A percentile compares a stretch with the other conserved stretches of the same genome.
Conservation (phyloP, 2,329 filamentous ascomycete genomes). For the Colletotrichum sp. region DNA sequence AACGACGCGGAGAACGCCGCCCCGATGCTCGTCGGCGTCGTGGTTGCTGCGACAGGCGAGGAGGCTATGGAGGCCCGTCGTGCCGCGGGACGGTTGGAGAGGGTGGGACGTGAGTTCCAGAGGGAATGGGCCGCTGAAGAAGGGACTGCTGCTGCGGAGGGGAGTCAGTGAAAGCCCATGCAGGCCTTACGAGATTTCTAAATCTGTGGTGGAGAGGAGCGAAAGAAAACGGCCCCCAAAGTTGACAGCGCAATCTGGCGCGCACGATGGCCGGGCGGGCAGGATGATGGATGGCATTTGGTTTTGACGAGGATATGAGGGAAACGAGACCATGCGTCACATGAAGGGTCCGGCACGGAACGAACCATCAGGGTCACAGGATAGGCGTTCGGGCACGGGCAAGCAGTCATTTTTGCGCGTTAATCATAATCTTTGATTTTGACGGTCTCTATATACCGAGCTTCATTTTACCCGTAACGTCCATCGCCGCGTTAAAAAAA, state of each 20-base stretch:
- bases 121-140: slow-evolving; percentile 51
- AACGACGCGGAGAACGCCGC: slow-evolving; percentile 30
- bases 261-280: neutral
- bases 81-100: slow-evolving; percentile 58
- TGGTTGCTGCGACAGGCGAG: slow-evolving; percentile 55
- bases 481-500: slow-evolving; percentile 21
- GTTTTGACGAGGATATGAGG: slow-evolving; percentile 6
- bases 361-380: neutral
- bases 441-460: slow-evolving; percentile 22
- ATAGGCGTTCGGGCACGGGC: slow-evolving; percentile 10
- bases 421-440: slow-evolving; percentile 24
- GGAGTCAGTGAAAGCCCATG: neutral
- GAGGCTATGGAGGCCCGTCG: slow-evolving; percentile 56
- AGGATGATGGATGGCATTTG: neutral
- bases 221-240: neutral
- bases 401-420: neutral
- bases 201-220: neutral
- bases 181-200: neutral
- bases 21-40: slow-evolving; percentile 59
- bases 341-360: neutral
- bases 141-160: neutral
- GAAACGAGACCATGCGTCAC: neutral
- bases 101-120: slow-evolving; percentile 60
- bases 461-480: slow-evolving; percentile 21
- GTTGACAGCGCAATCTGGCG: neutral